Conservation (phyloP, 805 yeast genomes). For the Starmerella cellae region DNA sequence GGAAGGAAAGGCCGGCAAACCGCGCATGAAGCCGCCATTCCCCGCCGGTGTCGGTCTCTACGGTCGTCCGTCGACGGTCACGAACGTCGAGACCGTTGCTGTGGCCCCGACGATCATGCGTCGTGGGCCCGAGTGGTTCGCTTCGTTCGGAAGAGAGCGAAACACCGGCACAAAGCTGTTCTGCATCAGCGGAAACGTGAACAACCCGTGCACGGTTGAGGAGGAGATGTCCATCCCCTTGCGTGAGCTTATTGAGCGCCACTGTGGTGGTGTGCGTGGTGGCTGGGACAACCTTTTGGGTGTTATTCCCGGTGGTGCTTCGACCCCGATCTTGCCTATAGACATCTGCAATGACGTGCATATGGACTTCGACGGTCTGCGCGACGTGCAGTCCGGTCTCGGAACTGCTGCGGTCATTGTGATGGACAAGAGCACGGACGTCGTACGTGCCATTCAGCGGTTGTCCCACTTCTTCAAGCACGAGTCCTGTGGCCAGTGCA, state of each 20-base stretch:
- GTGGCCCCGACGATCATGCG: slow-evolving; percentile 83
- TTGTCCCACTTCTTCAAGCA: slow-evolving; percentile 75
- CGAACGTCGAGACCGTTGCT: slow-evolving; percentile 82
- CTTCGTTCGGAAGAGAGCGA: slow-evolving; percentile 70
- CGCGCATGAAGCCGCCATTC: slow-evolving; percentile 87
- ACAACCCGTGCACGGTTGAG: slow-evolving; percentile 85
- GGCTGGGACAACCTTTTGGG: slow-evolving; percentile 88
- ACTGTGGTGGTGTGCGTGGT: slow-evolving; percentile 82
- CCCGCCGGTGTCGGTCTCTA: slow-evolving; percentile 88
- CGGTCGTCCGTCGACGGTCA: slow-evolving; percentile 83
- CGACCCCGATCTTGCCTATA: slow-evolving; percentile 70
- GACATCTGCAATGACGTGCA: slow-evolving; percentile 51
- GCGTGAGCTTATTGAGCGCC: slow-evolving; percentile 68
- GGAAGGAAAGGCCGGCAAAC: slow-evolving; percentile 90
- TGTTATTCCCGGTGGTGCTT: slow-evolving; percentile 81
- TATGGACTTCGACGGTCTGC: slow-evolving; percentile 81
- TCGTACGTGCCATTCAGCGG: slow-evolving; percentile 75
- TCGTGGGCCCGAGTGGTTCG: slow-evolving; percentile 83
- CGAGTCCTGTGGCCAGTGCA: slow-evolving; percentile 90
- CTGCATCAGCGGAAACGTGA: slow-evolving; percentile 82
- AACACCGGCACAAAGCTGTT: slow-evolving; percentile 71
- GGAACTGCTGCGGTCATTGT: slow-evolving; percentile 92
- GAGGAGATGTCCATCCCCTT: slow-evolving; percentile 88
- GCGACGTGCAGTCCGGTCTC: slow-evolving; percentile 73
- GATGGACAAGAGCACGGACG: slow-evolving; percentile 75